Base-by-base conservation (phyloP, 805 yeast species). In the Candida taoyuanica region DNA sequence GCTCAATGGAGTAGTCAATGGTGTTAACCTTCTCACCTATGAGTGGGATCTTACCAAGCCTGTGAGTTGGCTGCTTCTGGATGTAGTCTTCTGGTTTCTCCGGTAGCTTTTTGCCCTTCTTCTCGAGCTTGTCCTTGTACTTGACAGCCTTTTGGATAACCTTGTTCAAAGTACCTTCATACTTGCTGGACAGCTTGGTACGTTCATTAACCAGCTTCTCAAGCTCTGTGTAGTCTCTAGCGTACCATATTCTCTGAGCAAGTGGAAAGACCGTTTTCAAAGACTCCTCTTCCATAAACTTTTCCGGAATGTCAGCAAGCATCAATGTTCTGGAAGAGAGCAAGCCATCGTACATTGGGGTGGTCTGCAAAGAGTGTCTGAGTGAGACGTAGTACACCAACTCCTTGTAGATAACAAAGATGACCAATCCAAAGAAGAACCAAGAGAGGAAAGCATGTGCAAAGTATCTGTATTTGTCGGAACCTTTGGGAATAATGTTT, bases 1-100 rank as follows among this genome's bases (percentile, higher is more conserved):
- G 72, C 47, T 78, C 78, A 36, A 76, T 70, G 44, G 83, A 78
- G 56, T 87, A 83, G 36, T 81, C 74, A 54, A 91, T 74, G 24
- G 96, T 83, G 52, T 82, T 81, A 39, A 89, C 96, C 64, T 89
- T 89, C 63, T 84, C 63, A 42, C 96, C 95, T 50, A 81, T 70
- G 42, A 84, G 62, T 40, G 77, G 78, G 53, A 74, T 76, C 42
- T 59, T 56, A 39, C 76, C 76, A 52, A 87, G 71, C 47, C 76
- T 76, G 62, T 86, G 91, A 24, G 85, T 81, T 33, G 97, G 97
- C 50, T 91, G 74, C 67, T 87, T 88, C 62, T 83, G 71, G 44
- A 87, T 76, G 59, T 85, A 87, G 44, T 73, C 80, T 53, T 78
- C 69, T 37, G 67, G 71, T 4, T 83, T 80, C 45, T 68, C 71